A percentile compares a stretch with the other conserved stretches of the same genome.
phyloP scores from a whole-genome alignment of 2,329 filamentous ascomycete species.

The Paracamarosporium sp. region DNA sequence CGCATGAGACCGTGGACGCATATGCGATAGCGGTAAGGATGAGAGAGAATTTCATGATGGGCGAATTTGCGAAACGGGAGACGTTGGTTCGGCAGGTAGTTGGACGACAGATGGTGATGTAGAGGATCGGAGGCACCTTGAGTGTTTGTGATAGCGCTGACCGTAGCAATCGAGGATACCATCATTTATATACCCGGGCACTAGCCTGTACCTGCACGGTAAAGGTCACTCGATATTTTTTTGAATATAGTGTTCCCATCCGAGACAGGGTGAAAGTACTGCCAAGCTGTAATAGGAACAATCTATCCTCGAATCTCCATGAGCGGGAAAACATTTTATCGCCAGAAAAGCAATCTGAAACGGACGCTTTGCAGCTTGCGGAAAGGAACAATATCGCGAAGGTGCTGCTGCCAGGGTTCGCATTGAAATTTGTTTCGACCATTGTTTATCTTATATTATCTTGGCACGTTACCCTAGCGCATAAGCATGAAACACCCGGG shows the following conservation, averaged over 20 bases:
- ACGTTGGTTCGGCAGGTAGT: neutral
- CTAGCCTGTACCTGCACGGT: neutral
- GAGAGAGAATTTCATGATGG: conserved; percentile 29
- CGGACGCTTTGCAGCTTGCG: conserved; percentile 4
- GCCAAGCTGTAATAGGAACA: neutral
- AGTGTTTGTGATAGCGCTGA: neutral
- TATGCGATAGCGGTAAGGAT: conserved; percentile 26
- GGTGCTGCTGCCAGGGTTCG: neutral
- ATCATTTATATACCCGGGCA: neutral
- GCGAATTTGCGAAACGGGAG: neutral
- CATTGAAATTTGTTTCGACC: neutral
- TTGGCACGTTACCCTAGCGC: conserved; percentile 9
- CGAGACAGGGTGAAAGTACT: neutral
- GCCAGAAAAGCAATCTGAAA: neutral
- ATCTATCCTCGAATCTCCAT: neutral
- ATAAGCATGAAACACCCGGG: neutral
- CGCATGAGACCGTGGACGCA: conserved; percentile 23
- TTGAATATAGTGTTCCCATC: neutral
- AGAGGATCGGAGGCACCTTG: neutral
- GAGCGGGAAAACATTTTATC: neutral
- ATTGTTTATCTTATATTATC: conserved; percentile 18
- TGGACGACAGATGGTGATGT: neutral
- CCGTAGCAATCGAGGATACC: neutral
- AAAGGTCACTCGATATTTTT: no score
- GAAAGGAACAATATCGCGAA: neutral